A percentile compares a stretch with the other conserved stretches of the same genome.
These are phyloP conservation scores for Lipomyces japonicus DNA, from an alignment of 805 yeast genomes.

Conservation along the genomic window DNA sequence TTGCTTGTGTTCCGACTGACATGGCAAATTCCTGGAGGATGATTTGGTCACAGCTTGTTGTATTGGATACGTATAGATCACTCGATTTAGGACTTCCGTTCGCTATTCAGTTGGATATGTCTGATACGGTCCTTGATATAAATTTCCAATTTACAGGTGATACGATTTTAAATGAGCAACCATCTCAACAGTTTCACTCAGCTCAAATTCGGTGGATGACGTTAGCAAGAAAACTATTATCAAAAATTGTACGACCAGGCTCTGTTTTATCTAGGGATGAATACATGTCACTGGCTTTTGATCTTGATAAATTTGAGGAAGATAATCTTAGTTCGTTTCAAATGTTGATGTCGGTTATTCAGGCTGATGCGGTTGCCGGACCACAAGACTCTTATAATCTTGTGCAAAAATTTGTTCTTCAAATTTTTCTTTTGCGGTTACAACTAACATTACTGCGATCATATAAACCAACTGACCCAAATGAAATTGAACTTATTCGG, in stretches of 20 bases:
- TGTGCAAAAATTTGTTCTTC: conserved; percentile 17
- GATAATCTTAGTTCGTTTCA: conserved; percentile 21
- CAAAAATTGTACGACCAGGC: conserved; percentile 10
- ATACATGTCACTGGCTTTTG: conserved; percentile 1
- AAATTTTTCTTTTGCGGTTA: conserved; percentile 18
- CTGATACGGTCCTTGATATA: conserved; percentile 10
- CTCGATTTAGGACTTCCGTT: conserved; percentile 26
- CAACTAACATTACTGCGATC: conserved; percentile 17
- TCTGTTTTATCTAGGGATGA: conserved; percentile 5
- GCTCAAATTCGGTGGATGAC: conserved; percentile 20
- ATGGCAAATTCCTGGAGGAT: conserved; percentile 28
- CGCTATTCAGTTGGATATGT: conserved; percentile 17
- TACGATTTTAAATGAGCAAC: conserved; percentile 9
- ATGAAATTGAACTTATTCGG: conserved; percentile 8
- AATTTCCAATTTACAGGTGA: neutral
- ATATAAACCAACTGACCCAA: conserved; percentile 10
- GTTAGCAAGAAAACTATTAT: conserved; percentile 13
- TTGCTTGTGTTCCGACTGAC: conserved; percentile 23
- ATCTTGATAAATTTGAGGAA: conserved; percentile 19
- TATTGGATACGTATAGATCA: conserved; percentile 29
- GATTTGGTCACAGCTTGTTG: conserved; percentile 32
- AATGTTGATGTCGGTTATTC: conserved; percentile 15
- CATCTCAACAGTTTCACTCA: conserved; percentile 10
- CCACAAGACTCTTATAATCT: conserved; percentile 22
- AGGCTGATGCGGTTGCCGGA: conserved; percentile 17